These are phyloP conservation scores for Plasmodium coatneyi DNA, from an alignment of 169 alveolate species.

Conservation along the genomic window DNA sequence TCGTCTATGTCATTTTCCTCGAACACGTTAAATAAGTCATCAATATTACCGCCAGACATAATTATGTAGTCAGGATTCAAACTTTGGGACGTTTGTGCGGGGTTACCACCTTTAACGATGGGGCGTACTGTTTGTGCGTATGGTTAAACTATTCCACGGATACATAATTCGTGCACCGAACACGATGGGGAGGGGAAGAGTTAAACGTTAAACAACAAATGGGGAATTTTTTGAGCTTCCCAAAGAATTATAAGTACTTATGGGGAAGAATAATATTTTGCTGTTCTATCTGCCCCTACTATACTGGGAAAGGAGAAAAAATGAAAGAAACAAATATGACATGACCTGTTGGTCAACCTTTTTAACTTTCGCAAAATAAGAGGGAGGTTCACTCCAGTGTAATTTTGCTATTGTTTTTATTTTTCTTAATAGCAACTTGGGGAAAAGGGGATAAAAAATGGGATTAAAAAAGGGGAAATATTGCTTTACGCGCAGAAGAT, in stretches of 20 bases:
- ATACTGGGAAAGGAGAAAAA: background rate
- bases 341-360: background rate
- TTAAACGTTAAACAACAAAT: background rate
- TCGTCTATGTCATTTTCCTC: constrained; percentile 37
- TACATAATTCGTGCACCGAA: background rate
- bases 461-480: background rate
- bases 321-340: background rate
- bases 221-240: background rate
- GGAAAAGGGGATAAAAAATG: background rate
- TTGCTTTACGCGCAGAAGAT: background rate
- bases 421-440: background rate
- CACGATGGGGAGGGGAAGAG: background rate
- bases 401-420: background rate
- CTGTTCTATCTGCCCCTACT: background rate
- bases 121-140: background rate
- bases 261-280: background rate
- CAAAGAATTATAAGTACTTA: too few species aligned
- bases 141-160: background rate
- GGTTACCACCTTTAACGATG: background rate
- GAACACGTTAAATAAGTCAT: constrained; percentile 67
- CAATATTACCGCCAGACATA: constrained; percentile 63
- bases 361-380: background rate
- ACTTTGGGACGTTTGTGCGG: background rate
- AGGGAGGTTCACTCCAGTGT: background rate
- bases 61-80: background rate